Evolutionary conservation across 371 early-diverging fungal genomes (phyloP).

Genomic region (Funneliformis caledonium): DNA sequence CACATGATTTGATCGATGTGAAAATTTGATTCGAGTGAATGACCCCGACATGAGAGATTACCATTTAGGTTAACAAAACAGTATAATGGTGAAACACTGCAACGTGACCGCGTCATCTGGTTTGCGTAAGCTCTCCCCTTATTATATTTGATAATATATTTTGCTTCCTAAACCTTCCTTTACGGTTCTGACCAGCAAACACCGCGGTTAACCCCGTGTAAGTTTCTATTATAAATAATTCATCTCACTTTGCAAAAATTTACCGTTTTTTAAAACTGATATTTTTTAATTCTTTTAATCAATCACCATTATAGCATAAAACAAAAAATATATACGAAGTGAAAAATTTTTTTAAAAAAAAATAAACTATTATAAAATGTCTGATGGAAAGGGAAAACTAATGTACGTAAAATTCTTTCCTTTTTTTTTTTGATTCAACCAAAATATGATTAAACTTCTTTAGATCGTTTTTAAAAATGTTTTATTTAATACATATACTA

Average conservation of each 20-base stretch:
- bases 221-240: neutral
- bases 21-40: neutral
- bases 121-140: constrained; percentile 24
- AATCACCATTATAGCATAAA: too few relatives aligned
- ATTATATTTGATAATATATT: neutral
- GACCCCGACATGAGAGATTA: neutral
- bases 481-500: too few relatives aligned
- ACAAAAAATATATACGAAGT: neutral
- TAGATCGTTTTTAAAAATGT: too few relatives aligned
- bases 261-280: neutral
- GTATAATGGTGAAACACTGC: constrained; percentile 9
- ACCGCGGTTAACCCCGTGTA: constrained; percentile 25
- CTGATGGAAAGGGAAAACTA: constrained; percentile 19
- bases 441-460: too few relatives aligned
- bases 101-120: constrained; percentile 26
- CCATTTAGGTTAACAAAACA: neutral
- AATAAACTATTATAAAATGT: constrained; percentile 17
- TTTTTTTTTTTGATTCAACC: neutral
- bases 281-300: neutral
- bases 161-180: constrained; percentile 11
- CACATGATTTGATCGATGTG: neutral
- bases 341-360: neutral
- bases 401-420: constrained; percentile 16
- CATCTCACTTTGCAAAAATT: neutral
- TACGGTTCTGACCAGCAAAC: constrained; percentile 2